Conservation (phyloP, 164 flowering plant species). For the Litsea cubeba region DNA sequence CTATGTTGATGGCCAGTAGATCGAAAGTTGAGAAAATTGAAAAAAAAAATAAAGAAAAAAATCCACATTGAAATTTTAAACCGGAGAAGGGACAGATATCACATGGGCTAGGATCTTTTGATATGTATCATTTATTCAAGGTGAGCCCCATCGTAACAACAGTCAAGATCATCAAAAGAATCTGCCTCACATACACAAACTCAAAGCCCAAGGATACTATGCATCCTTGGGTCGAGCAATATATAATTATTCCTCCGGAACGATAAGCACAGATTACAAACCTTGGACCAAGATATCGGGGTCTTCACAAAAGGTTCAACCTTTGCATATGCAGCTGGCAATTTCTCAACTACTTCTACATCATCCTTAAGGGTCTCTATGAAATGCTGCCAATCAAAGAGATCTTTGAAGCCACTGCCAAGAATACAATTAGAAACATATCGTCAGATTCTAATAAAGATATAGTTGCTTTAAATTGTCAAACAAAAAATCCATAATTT, state of each 20-base stretch:
- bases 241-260: slow-evolving; percentile 1
- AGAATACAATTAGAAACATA: not conserved
- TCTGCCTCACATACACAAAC: not conserved
- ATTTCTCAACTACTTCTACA: slow-evolving; percentile 68
- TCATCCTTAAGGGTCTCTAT: slow-evolving; percentile 82
- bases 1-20: too few relatives aligned
- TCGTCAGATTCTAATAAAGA: not conserved
- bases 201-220: not conserved
- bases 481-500: slow-evolving; percentile 1
- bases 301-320: slow-evolving; percentile 77
- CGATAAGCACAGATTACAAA: slow-evolving; percentile 10
- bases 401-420: slow-evolving; percentile 95
- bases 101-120: not conserved
- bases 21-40: too few relatives aligned
- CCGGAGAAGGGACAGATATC: too few relatives aligned
- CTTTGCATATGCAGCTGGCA: slow-evolving; percentile 62
- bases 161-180: not conserved
- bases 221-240: not conserved
- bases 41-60: too few relatives aligned
- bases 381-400: slow-evolving; percentile 92
- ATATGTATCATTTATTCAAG: not conserved
- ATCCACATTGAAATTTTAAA: too few relatives aligned
- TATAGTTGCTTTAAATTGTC: not conserved
- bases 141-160: not conserved
- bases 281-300: slow-evolving; percentile 99